A percentile compares a stretch with the other conserved stretches of the same genome.
Evolutionary conservation across 371 early-diverging fungal species (phyloP).

Genomic region (Mucor velutinosus): DNA sequence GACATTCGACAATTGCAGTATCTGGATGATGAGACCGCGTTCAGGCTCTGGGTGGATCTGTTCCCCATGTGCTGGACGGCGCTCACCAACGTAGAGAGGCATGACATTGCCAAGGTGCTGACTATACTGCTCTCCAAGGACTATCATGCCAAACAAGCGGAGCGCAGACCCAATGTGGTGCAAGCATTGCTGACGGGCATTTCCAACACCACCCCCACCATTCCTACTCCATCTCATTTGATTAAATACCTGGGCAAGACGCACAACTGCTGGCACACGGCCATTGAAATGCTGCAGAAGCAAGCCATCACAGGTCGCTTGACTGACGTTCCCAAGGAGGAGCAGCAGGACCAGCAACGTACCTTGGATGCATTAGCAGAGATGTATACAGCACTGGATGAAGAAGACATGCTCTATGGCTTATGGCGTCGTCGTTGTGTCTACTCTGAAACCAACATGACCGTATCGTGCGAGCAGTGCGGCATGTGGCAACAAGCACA

Average conservation of each 20-base stretch:
- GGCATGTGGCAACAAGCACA: slow-evolving; percentile 96
- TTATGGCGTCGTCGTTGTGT: slow-evolving; percentile 92
- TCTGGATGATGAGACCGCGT: slow-evolving; percentile 69
- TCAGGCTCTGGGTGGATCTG: slow-evolving; percentile 82
- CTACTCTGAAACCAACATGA: slow-evolving; percentile 95
- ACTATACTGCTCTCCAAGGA: slow-evolving; percentile 88
- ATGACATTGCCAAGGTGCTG: slow-evolving; percentile 80
- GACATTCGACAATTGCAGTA: slow-evolving; percentile 75
- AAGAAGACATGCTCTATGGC: slow-evolving; percentile 93
- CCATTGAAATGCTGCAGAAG: slow-evolving; percentile 75
- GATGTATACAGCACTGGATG: slow-evolving; percentile 76
- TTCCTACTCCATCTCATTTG: slow-evolving; percentile 90
- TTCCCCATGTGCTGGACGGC: slow-evolving; percentile 87
- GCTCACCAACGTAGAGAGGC: slow-evolving; percentile 74
- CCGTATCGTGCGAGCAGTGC: slow-evolving; percentile 92
- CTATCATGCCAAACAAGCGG: slow-evolving; percentile 84
- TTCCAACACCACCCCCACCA: slow-evolving; percentile 69
- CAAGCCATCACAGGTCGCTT: slow-evolving; percentile 48
- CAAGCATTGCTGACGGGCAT: slow-evolving; percentile 89
- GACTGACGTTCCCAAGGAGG: slow-evolving; percentile 71
- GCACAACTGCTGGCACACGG: slow-evolving; percentile 91
- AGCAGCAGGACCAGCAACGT: slow-evolving; percentile 85
- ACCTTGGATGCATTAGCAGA: slow-evolving; percentile 90
- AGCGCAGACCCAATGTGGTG: slow-evolving; percentile 89
- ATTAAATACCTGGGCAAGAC: slow-evolving; percentile 90